These are phyloP conservation scores for Entomortierella parvispora DNA, from an alignment of 192 early-diverging fungal genomes.

Conservation along the genomic window DNA sequence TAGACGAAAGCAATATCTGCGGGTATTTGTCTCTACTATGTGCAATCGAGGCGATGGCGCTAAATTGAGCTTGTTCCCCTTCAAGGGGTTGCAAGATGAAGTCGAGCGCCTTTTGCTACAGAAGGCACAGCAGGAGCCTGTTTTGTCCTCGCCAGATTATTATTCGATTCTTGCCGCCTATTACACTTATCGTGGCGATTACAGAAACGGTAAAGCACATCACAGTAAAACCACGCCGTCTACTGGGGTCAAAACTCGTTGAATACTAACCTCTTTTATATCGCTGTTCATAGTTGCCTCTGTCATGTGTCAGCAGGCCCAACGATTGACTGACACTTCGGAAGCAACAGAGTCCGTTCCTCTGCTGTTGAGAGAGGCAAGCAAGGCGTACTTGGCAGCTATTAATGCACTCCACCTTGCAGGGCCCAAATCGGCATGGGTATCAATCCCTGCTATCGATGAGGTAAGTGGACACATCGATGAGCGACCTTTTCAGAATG, in stretches of 20 bases:
- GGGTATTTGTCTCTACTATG: slow-evolving; percentile 15
- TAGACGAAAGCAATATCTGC: slow-evolving; percentile 27
- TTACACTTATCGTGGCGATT: slow-evolving; percentile 33
- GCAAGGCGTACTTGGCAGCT: slow-evolving; percentile 18
- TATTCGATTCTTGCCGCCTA: slow-evolving; percentile 24
- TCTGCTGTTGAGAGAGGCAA: slow-evolving; percentile 6
- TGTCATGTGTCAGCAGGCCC: slow-evolving; percentile 40
- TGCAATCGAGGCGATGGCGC: slow-evolving; percentile 33
- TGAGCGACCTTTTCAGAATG: too few relatives aligned
- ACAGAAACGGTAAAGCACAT: slow-evolving; percentile 32
- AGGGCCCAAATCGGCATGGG: slow-evolving; percentile 27
- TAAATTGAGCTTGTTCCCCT: slow-evolving; percentile 32
- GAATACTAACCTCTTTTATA: too few relatives aligned
- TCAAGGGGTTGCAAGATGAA: slow-evolving; percentile 30
- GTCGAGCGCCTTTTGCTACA: slow-evolving; percentile 26
- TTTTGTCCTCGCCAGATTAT: slow-evolving; percentile 23
- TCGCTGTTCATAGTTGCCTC: slow-evolving; percentile 32
- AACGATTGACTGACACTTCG: slow-evolving; percentile 7
- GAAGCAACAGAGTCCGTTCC: slow-evolving; percentile 6
- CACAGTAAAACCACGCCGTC: too few relatives aligned
- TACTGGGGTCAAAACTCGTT: too few relatives aligned
- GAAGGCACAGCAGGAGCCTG: slow-evolving; percentile 14
- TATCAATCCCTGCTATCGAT: slow-evolving; percentile 3
- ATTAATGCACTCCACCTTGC: slow-evolving; percentile 41
- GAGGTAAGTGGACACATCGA: slow-evolving; percentile 11